Base-by-base conservation (phyloP, 2,329 filamentous ascomycete genomes). In the Ophiostoma sp. region DNA sequence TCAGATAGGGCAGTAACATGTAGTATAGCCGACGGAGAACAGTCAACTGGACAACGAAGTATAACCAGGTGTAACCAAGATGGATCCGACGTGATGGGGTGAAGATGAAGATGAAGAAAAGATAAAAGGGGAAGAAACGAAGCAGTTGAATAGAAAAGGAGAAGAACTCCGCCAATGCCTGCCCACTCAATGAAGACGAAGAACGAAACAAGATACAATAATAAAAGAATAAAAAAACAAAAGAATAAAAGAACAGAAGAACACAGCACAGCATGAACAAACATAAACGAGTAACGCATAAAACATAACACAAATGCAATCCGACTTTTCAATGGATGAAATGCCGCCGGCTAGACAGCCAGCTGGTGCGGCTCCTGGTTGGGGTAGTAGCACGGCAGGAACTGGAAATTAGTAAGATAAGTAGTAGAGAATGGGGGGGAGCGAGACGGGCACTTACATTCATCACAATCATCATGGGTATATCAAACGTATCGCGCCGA, bases 391-490 rank as follows among this genome's bases (percentile, higher is more conserved):
- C 85, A 83, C 64, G 85, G 85, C 68, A 87, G 75, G 73, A 87
- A 87, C 85, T 87, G 70, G 3, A 52, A 14, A 70, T 69, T 18
- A 71, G 71, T 47, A 45, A 5, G 6, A 58, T n/a, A 11, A 14
- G n/a, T n/a, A 16, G 5, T 5, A 40, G 9, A 18, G 14, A 64
- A 12, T 42, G 40, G 27, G n/a, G 47, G n/a, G 18, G 16, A 18
- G 8, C 6, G 14, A 16, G 27, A 27, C 27, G 27, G 40, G 67
- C 8, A 89, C 93, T 89, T 78, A 97, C 95, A 81, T 97, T 97
- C 82, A 98, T 94, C 75, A 97, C 91, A 78, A 98, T 96, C 81
- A 98, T 84, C 92, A 97, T 97, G 36, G 95, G 95, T 78, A 98
- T 97, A 80, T 98, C 94, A 80, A 98, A 98, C 55, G 95, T 92